Percentiles rank a stretch among this genome's conserved stretches.
Evolutionary conservation across 495 filamentous ascomycete genomes (phyloP).

Genomic region (Hypoxylon trugodes): DNA sequence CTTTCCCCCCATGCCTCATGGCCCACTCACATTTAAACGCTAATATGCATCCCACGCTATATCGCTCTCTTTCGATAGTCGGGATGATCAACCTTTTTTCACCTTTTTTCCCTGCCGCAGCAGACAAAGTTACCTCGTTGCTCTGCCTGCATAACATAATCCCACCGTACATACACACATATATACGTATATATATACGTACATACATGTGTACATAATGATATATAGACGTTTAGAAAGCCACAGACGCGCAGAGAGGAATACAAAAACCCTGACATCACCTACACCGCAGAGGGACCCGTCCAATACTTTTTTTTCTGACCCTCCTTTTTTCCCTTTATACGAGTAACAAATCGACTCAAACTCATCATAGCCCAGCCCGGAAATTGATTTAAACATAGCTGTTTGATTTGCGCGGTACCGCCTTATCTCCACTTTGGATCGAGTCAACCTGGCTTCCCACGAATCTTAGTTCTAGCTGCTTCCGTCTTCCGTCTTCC

Average conservation of each 20-base stretch:
- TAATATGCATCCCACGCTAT: slow-evolving; percentile 12
- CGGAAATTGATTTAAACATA: not conserved
- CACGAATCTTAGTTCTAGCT: slow-evolving; percentile 42
- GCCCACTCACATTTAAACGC: not conserved
- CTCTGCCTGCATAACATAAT: too few species aligned
- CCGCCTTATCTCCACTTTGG: slow-evolving; percentile 33
- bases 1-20: too few species aligned
- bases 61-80: not conserved
- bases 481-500: slow-evolving; percentile 21
- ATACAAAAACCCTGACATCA: slow-evolving; percentile 42
- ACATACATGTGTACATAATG: slow-evolving; percentile 15
- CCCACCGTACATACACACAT: too few species aligned
- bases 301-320: slow-evolving; percentile 26
- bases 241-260: slow-evolving; percentile 16
- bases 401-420: slow-evolving; percentile 11
- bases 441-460: slow-evolving; percentile 36
- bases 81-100: not conserved
- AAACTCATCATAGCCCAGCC: slow-evolving; percentile 15
- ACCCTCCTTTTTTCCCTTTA: slow-evolving; percentile 21
- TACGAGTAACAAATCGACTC: slow-evolving; percentile 15
- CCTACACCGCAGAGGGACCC: slow-evolving; percentile 17
- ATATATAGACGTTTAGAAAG: not conserved
- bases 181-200: too few species aligned
- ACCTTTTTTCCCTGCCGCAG: slow-evolving; percentile 1
- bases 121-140: not conserved